These are phyloP conservation scores for Aspergillus aculeatinus DNA, from an alignment of 2,329 filamentous ascomycete genomes.

Conservation along the genomic window DNA sequence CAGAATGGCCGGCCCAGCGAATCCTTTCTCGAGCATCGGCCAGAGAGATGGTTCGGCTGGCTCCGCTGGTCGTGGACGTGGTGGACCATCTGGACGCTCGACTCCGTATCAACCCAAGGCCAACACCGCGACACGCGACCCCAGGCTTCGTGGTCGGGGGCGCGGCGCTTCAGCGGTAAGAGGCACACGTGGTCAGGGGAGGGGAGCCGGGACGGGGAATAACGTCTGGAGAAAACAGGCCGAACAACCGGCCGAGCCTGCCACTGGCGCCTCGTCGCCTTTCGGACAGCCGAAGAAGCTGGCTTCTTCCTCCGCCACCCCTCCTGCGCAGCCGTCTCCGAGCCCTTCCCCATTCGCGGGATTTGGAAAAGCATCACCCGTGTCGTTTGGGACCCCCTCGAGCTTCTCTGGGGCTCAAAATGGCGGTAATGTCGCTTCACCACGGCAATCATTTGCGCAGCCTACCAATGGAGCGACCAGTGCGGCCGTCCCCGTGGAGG, in stretches of 20 bases:
- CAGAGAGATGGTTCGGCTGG: slow-evolving; percentile 28
- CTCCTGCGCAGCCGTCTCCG: slow-evolving; percentile 16
- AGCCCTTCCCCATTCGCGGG: slow-evolving; percentile 24
- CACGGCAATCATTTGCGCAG: slow-evolving; percentile 7
- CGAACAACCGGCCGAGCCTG: slow-evolving; percentile 12
- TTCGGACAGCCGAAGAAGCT: slow-evolving; percentile 28
- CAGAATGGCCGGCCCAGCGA: slow-evolving; percentile 34
- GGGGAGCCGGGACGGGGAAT: slow-evolving; percentile 16
- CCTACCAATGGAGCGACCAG: slow-evolving; percentile 11
- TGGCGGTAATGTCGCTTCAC: slow-evolving; percentile 20
- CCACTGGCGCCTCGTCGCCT: slow-evolving; percentile 19
- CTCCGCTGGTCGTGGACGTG: slow-evolving; percentile 28
- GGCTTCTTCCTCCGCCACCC: slow-evolving; percentile 15
- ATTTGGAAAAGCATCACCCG: slow-evolving; percentile 17
- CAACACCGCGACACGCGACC: slow-evolving; percentile 17
- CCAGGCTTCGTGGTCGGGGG: slow-evolving; percentile 23
- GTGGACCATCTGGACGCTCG: slow-evolving; percentile 17
- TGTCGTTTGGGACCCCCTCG: slow-evolving; percentile 17
- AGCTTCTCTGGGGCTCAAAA: slow-evolving; percentile 13
- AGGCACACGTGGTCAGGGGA: slow-evolving; percentile 19
- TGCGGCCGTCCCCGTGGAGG: slow-evolving; percentile 22
- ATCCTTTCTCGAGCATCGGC: slow-evolving; percentile 27
- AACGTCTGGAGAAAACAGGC: slow-evolving; percentile 21
- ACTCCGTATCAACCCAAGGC: slow-evolving; percentile 21
- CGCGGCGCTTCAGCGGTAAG: slow-evolving; percentile 18